Evolutionary conservation across 1,284 basidiomycete genomes (phyloP).

Genomic region (Marasmius sp.): DNA sequence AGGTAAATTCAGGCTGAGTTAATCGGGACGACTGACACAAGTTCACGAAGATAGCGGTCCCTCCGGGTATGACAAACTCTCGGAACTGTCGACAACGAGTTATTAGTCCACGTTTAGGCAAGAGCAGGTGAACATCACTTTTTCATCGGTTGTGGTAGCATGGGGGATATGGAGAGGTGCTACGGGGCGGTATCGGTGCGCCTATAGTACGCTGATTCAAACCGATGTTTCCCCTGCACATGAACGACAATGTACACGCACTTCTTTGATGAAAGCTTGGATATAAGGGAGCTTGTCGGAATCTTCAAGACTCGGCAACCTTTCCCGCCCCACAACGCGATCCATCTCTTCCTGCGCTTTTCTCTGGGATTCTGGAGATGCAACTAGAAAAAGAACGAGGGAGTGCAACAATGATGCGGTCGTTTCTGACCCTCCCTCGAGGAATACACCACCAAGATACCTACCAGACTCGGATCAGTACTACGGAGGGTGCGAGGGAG

Average conservation of each 20-base stretch:
- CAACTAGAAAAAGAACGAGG: slow-evolving; percentile 14
- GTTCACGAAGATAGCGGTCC: slow-evolving; percentile 17
- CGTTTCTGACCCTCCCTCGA: slow-evolving; percentile 20
- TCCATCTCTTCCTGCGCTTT: slow-evolving; percentile 29
- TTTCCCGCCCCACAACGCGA: slow-evolving; percentile 20
- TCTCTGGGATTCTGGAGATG: slow-evolving; percentile 24
- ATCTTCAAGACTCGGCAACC: slow-evolving; percentile 24
- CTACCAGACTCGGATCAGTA: slow-evolving; percentile 2
- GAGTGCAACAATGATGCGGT: slow-evolving; percentile 14
- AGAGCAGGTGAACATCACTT: slow-evolving; percentile 2
- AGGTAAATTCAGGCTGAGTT: background rate
- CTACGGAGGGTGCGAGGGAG: background rate
- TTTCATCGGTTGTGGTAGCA: slow-evolving; percentile 6
- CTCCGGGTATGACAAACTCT: slow-evolving; percentile 18
- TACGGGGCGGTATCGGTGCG: slow-evolving; percentile 21
- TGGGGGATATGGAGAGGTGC: slow-evolving; percentile 17
- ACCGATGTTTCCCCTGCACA: background rate
- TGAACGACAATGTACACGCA: background rate
- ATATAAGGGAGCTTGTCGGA: slow-evolving; percentile 27
- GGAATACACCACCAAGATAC: slow-evolving; percentile 18
- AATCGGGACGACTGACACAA: slow-evolving; percentile 8
- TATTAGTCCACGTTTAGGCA: background rate
- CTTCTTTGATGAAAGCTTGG: slow-evolving; percentile 25
- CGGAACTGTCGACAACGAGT: slow-evolving; percentile 10
- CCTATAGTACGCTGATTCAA: slow-evolving; percentile 8